Base-by-base conservation (phyloP, 495 filamentous ascomycete genomes). In the Bombardia bombarda region DNA sequence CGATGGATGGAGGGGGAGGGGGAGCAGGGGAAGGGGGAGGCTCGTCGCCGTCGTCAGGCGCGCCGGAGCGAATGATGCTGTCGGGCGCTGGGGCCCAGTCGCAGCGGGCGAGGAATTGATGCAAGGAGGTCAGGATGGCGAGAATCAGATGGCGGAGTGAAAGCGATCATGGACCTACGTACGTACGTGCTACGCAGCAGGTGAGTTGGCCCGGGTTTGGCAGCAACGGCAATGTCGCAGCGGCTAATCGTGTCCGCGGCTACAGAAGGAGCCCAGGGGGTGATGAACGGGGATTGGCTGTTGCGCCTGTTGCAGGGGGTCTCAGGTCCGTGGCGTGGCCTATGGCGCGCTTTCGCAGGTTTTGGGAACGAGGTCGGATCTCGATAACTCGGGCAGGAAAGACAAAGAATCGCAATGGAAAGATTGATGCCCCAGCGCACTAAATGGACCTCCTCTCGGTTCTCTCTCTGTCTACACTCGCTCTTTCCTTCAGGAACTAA, bases 61-160 rank as follows among this genome's bases (percentile, higher is more conserved):
- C n/a, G n/a, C n/a, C 36, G 19, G 28, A 22, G 40, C 17, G 4
- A 28, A 20, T 42, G 40, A 21, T 32, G 42, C 32, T 36, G 24
- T 44, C 42, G 42, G 32, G 42, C 42, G 22, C 33, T 17, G 21
- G 16, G 38, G 42, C 43, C 43, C 43, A 22, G 35, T 23, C 33
- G 25, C 34, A 14, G 35, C 33, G 34, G 13, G 26, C 24, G 20
- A 19, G 23, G 30, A 37, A 28, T 43, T 28, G 32, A 9, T 30
- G 4, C 13, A 10, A 23, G 17, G 3, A 4, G n/a, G 21, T 24
- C 18, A 24, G 13, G 32, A 22, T 23, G 30, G 19, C 20, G 33
- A 20, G 23, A 33, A 28, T 30, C 16, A 18, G 24, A 14, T 3
- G 3, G 9, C 16, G 24, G 14, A 22, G 19, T 16, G 38, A 42